Percentiles rank a stretch among this genome's conserved stretches.
These are phyloP conservation scores for Dipteronia sinensis DNA, from an alignment of 345 rosid genomes.

Conservation along the genomic window DNA sequence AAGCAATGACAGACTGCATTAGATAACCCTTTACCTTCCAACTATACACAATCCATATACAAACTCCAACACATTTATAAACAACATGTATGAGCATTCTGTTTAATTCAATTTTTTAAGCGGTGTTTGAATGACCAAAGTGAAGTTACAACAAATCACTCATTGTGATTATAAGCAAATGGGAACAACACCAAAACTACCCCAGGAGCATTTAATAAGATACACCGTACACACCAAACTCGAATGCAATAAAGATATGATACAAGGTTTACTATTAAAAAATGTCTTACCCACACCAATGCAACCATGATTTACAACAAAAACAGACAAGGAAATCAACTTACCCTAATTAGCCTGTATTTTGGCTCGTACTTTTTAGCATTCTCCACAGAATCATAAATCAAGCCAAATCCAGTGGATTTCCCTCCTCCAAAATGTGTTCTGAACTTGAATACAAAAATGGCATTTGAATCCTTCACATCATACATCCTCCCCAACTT, in stretches of 20 bases:
- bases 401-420: slow-evolving; percentile 71
- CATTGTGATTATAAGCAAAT: background rate
- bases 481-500: slow-evolving; percentile 58
- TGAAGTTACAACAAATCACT: background rate
- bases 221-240: background rate
- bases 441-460: slow-evolving; percentile 71
- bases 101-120: background rate
- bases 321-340: background rate
- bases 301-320: background rate
- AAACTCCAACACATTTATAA: background rate
- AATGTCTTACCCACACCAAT: background rate
- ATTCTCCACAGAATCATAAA: slow-evolving; percentile 62
- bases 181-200: background rate
- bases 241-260: background rate
- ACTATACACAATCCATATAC: background rate
- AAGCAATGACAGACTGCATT: background rate
- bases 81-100: background rate
- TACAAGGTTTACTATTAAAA: background rate
- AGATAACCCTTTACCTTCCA: background rate
- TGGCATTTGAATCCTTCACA: slow-evolving; percentile 61
- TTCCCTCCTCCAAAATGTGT: slow-evolving; percentile 83
- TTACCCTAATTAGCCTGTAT: slow-evolving; percentile 77
- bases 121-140: background rate
- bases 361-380: slow-evolving; percentile 78
- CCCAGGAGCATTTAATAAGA: background rate